phyloP scores from a whole-genome alignment of 345 rosid species.

The Excoecaria cochinchinensis region DNA sequence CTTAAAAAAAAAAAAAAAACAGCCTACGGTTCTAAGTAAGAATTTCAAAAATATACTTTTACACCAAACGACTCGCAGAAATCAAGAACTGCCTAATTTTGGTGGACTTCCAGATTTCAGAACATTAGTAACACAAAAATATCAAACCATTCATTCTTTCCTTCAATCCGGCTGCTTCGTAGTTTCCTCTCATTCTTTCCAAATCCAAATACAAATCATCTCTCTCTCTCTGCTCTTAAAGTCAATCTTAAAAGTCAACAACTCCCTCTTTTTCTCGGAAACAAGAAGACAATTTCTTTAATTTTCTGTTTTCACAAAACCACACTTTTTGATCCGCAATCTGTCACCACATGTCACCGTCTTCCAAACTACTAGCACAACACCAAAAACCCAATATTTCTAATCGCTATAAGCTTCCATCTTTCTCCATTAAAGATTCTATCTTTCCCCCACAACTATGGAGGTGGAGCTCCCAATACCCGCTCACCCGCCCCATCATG shows the following conservation, averaged over 20 bases:
- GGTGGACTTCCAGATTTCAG: too few species aligned
- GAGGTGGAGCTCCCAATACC: constrained; percentile 51
- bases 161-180: background rate
- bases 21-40: too few species aligned
- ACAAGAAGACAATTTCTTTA: background rate
- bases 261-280: background rate
- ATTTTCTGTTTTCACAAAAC: background rate
- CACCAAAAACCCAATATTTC: background rate
- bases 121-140: background rate
- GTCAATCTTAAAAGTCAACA: constrained; percentile 1
- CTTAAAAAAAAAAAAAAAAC: too few species aligned
- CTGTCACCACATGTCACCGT: background rate
- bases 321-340: background rate
- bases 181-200: background rate
- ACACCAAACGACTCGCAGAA: too few species aligned
- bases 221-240: background rate
- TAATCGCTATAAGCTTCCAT: background rate
- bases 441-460: constrained; percentile 18
- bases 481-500: constrained; percentile 22
- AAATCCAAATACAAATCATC: background rate
- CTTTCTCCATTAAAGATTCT: background rate
- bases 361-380: background rate
- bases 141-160: background rate
- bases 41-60: too few species aligned
- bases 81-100: too few species aligned